Percentiles rank a stretch among this genome's conserved stretches.
phyloP scores from a whole-genome alignment of 352 stramenopile genomes.

The Detonula confervacea region DNA sequence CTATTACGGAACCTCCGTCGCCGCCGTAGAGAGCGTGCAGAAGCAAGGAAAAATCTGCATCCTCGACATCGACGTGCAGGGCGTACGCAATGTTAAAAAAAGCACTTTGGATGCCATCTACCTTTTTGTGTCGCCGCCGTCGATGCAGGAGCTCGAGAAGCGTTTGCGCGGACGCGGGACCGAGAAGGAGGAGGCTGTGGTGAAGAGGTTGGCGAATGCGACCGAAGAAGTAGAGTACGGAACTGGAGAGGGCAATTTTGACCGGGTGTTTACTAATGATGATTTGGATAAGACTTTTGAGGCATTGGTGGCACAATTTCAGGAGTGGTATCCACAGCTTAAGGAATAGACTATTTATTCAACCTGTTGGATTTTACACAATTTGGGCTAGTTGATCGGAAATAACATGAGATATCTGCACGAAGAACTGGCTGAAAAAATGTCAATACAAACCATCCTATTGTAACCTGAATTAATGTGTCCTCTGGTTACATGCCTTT shows the following conservation, averaged over 20 bases:
- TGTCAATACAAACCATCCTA: too few species aligned
- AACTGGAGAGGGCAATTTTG: conserved; percentile 58
- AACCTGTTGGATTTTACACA: too few species aligned
- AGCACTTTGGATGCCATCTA: conserved; percentile 88
- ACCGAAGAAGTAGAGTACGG: conserved; percentile 90
- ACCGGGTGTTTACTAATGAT: conserved; percentile 68
- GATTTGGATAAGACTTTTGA: conserved; percentile 73
- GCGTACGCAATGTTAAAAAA: conserved; percentile 92
- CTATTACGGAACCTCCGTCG: conserved; percentile 91
- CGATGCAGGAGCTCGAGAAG: conserved; percentile 93
- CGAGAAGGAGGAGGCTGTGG: conserved; percentile 96
- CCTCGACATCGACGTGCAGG: conserved; percentile 98
- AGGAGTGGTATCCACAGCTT: conserved; percentile 78
- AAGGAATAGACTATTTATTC: background rate
- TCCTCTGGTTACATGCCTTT: too few species aligned
- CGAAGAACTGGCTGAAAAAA: too few species aligned
- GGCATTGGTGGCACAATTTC: conserved; percentile 57
- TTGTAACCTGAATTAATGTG: too few species aligned
- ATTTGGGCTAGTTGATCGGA: too few species aligned
- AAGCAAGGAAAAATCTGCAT: conserved; percentile 96
- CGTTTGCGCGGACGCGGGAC: conserved; percentile 93
- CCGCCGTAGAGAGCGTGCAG: conserved; percentile 81
- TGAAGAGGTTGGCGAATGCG: conserved; percentile 91
- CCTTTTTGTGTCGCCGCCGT: conserved; percentile 95
- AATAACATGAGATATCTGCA: too few species aligned